Evolutionary conservation across 1,284 basidiomycete genomes (phyloP), one percentile per base, ranked within the genome.

Genomic region (Microbotryum scabiosae): DNA sequence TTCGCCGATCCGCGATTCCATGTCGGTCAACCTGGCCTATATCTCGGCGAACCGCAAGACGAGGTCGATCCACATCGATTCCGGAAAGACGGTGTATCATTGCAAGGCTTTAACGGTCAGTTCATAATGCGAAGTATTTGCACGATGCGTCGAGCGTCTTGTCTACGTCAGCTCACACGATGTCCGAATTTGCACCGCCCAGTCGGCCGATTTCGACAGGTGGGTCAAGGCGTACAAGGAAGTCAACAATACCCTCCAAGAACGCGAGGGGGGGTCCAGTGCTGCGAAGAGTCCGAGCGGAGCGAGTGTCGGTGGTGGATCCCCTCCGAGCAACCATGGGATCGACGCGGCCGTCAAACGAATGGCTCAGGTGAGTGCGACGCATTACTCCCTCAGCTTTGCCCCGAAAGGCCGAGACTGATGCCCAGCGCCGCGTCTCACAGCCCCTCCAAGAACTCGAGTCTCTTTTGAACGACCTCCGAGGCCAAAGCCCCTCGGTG

Each of bases 41-140:
- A 84, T 90, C 62, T 84, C 85, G 10, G 87, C 85, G 30, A 79
- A 81, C 16, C 77, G 79, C 43, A 84, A 83, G 6, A 84, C 61
- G 84, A 81, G 71, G 84, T 88, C 69, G 86, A 87, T 61, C 85
- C 88, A 63, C 70, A 80, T 90, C 54, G 88, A 90, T 71, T 84
- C 85, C 1, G 82, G 78, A 67, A 83, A 79, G 57, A 83, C 84
- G 28, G 88, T 86, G 1, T 90, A 57, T 26, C 67, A 69, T 53
- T 64, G 60, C 63, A 66, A 67, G 32, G 61, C 65, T 0, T 46
- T 69, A 18, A 63, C 62, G 0, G 65, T 64, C 21, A 47, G 57
- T 32, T 25, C 3, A 7, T 26, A 5, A 44, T 20, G 21, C 18
- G 26, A 14, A n/a, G 21, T 7, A 30, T 6, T 10, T 21, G n/a